These are phyloP conservation scores for Rhynchospora tenuis DNA, from an alignment of 176 grass and related monocot genomes.

Conservation along the genomic window DNA sequence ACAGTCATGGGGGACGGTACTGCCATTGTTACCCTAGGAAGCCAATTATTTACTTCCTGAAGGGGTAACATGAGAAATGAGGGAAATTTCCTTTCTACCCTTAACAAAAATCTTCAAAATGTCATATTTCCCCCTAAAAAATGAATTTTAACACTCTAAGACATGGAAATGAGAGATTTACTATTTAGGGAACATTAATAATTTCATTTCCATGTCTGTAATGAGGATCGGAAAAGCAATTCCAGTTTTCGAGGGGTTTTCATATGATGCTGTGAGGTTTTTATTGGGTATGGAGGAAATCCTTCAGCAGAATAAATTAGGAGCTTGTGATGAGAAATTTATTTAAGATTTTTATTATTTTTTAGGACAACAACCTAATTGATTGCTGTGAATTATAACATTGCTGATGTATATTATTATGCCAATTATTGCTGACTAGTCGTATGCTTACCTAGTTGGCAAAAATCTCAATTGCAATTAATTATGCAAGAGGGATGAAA, in stretches of 20 bases:
- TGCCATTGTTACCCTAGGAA: slow-evolving; percentile 84
- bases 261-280: neutral
- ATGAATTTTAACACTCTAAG: neutral
- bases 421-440: slow-evolving; percentile 11
- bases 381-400: slow-evolving; percentile 22
- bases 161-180: neutral
- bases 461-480: slow-evolving; percentile 12
- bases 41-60: slow-evolving; percentile 85
- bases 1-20: slow-evolving; percentile 95
- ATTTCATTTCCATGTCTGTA: neutral
- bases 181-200: no score
- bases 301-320: neutral
- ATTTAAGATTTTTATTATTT: slow-evolving; percentile 8
- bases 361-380: slow-evolving; percentile 14
- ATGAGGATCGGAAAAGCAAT: neutral
- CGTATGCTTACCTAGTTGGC: slow-evolving; percentile 9
- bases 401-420: slow-evolving; percentile 18
- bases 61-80: slow-evolving; percentile 15
- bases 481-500: slow-evolving; percentile 16
- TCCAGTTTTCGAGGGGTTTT: neutral
- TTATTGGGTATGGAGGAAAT: neutral
- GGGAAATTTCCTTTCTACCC: neutral
- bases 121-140: neutral
- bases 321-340: neutral
- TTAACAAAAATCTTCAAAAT: slow-evolving; percentile 16